Conservation (phyloP, 1,284 basidiomycete species). For the Cystobasidium pallidum region DNA sequence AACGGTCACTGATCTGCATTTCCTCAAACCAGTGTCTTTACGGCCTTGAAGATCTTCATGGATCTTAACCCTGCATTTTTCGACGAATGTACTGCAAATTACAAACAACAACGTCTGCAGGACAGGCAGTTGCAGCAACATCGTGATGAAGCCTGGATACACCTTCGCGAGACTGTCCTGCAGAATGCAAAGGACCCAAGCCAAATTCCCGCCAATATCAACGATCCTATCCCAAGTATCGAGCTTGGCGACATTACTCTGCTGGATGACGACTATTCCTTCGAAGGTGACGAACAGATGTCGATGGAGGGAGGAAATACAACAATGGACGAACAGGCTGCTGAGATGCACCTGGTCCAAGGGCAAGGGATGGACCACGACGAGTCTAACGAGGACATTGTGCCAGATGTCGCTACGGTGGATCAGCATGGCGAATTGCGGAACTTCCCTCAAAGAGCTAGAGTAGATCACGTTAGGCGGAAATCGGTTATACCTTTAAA, state of each 20-base stretch:
- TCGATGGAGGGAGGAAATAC: constrained; percentile 40
- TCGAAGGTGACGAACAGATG: constrained; percentile 43
- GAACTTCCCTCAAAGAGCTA: constrained; percentile 27
- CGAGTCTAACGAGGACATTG: constrained; percentile 16
- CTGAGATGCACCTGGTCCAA: constrained; percentile 10
- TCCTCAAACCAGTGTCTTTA: constrained; percentile 70
- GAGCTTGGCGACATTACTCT: constrained; percentile 33
- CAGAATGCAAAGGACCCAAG: constrained; percentile 22
- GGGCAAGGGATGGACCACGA: constrained; percentile 13
- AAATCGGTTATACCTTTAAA: constrained; percentile 58
- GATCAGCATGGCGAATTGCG: constrained; percentile 18
- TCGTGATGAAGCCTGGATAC: constrained; percentile 82
- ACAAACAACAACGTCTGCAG: constrained; percentile 81
- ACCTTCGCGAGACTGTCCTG: constrained; percentile 65
- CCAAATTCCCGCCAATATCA: constrained; percentile 28
- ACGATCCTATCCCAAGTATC: constrained; percentile 36
- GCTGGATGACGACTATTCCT: constrained; percentile 40
- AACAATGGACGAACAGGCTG: constrained; percentile 27
- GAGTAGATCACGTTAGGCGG: constrained; percentile 49
- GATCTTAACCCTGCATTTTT: constrained; percentile 79
- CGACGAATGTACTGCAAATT: constrained; percentile 90
- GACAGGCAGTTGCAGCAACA: constrained; percentile 79
- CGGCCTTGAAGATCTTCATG: constrained; percentile 98
- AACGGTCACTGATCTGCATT: not conserved
- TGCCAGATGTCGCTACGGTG: not conserved